Evolutionary conservation across 176 grass and related monocot genomes (phyloP), one percentile per base, ranked within the genome.

Genomic region (Guadua angustifolia): DNA sequence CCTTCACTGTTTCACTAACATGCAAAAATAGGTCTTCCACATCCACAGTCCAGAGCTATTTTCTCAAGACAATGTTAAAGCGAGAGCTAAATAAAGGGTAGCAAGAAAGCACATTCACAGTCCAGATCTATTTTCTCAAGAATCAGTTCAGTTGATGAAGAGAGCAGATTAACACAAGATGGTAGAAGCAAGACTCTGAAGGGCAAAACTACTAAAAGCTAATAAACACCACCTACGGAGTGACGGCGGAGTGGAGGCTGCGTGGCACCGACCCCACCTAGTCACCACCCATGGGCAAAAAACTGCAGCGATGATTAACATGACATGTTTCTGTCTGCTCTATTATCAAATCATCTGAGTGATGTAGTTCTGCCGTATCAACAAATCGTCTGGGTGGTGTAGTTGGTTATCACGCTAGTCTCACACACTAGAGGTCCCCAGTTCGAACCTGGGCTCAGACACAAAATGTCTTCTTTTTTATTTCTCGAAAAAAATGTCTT

Each of bases 341-440:
- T 29, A 29, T 29, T 29, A 29, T 29, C 29, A 29, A 29, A 29
- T 29, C 29, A 29, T 29, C 29, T 29, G 29, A 29, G 29, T 29
- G 29, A 1, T 29, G 29, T 29, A 29, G 29, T 29, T 29, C 29
- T 29, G 29, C 29, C 1, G 0, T 29, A 29, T 29, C 0, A 29
- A 1, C 40, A 43, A 43, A 43, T 43, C 40, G 40, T 43, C 40
- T 43, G 40, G 69, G 86, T 94, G 95, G 90, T 97, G 88, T 94
- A 97, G 92, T 94, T 83, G 95, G 92, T 97, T 77, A 92, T 94
- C 90, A 97, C 90, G 86, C 87, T 92, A 97, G 90, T 94, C 92
- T 92, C 90, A 94, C 92, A 92, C 88, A 94, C 85, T 94, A 88
- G 83, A 92, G 90, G 90, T 97, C 95, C 90, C 92, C 88, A 84